Base-by-base conservation (phyloP, 352 stramenopile species). In the Globisporangium polare region DNA sequence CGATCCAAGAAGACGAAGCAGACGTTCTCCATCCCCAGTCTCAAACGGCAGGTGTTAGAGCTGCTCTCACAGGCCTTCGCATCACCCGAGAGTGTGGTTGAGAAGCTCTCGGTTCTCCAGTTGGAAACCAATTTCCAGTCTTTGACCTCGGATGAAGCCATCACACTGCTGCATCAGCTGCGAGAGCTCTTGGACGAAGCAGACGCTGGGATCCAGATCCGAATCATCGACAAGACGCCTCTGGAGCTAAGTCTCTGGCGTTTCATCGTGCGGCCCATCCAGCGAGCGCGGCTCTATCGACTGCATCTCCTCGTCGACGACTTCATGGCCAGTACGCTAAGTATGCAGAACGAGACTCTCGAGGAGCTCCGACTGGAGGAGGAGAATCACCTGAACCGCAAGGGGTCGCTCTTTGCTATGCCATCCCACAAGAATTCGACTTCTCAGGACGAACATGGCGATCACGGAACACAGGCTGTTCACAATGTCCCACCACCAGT, bases 191-290 rank as follows among this genome's bases (percentile, higher is more conserved):
- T 71, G n/a, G 58, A 77, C 24, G 39, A 54, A 17, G 51, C 53
- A 3, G 71, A 77, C 17, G 42, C 67, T 33, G 67, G 71, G 5
- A 61, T 77, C 20, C 53, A 68, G 15, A 20, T 83, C 9, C 70
- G 63, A 6, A 47, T 62, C 6, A 58, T 81, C 3, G 51, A 62
- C 6, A 61, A 63, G 18, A 60, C 67, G 3, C 56, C 66, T 29
- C 45, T 71, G 39, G 41, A 75, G 12, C 53, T 80, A 31, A 76
- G 57, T 41, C 56, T 86, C 9, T 86, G 76, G 76, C 69, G 68
- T 0, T 62, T 81, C 12, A 56, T 86, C 45, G 59, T 81, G 5
- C 60, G 69, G 5, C 74, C 76, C 10, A 63, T 81, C 10, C 76
- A 74, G 22, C 74, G 76, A 9, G 33, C 69, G 0, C 58, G 76